Base-by-base conservation (phyloP, 345 rosid genomes). In the Salix purpurea region DNA sequence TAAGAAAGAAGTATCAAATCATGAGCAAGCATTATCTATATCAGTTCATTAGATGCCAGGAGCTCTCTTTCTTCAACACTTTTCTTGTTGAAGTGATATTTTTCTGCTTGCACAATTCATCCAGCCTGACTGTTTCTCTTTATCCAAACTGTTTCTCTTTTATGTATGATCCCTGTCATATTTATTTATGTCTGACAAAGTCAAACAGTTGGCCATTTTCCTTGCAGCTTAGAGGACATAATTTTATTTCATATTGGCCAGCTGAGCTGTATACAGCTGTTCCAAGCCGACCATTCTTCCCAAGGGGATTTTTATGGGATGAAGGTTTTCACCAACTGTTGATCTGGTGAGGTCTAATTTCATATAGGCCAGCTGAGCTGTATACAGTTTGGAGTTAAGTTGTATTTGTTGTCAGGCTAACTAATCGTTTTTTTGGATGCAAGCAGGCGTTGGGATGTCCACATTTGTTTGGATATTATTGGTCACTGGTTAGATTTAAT, bases 281-380 rank as follows among this genome's bases (percentile, higher is more conserved):
- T 80, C 99, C 99, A 52, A 91, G 98, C 84, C 85, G 99, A 68
- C 93, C 98, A 2, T 80, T 87, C 73, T 93, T 96, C 76, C 97
- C 98, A 1, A 87, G 99, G 84, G 97, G 98, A 61, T 96, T 96
- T 79, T 78, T 91, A n/a, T 96, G 98, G 98, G 97, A 96, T 83
- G 99, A 96, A 96, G 99, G 98, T 70, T 96, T 93, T 76, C 97
- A 93, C 89, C 99, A 93, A 74, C 36, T 96, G 75, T 72, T 91
- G 81, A 88, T 96, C 84, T 85, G 98, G 98, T 96, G 72, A 28
- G 97, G 85, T 81, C 42, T 69, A 69, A 64, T 64, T 23, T 75
- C 37, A 65, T 36, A n/a, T 65, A 4, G 37, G 37, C 37, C 37
- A 34, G 37, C 37, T 34, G 37, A 34, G 6, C 37, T 34, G 6